Conservation (phyloP, 257 asterid species). For the Leonotis leonurus region DNA sequence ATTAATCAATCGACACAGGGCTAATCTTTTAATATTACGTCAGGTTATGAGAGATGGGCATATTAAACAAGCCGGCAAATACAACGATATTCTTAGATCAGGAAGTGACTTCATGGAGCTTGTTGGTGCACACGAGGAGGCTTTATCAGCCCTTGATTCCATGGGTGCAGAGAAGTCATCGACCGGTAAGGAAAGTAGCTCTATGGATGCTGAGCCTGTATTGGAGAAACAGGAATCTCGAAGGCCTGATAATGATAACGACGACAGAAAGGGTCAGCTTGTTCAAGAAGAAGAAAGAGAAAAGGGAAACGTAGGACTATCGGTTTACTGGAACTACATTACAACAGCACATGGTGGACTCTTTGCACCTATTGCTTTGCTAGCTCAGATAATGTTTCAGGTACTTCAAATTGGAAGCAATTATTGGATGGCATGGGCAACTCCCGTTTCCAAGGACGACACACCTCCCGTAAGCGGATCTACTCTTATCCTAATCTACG, state of each 20-base stretch:
- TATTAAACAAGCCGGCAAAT: constrained; percentile 72
- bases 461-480: constrained; percentile 44
- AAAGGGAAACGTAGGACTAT: constrained; percentile 66
- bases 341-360: constrained; percentile 72
- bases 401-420: constrained; percentile 85
- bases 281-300: constrained; percentile 96
- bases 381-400: constrained; percentile 59
- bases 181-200: constrained; percentile 23
- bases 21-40: too few species aligned
- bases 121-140: constrained; percentile 82
- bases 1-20: too few species aligned
- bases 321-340: constrained; percentile 76
- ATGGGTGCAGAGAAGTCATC: constrained; percentile 17
- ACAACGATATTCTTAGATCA: constrained; percentile 52
- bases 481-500: constrained; percentile 68
- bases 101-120: constrained; percentile 85
- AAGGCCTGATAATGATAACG: constrained; percentile 16
- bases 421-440: constrained; percentile 99
- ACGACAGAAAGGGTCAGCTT: constrained; percentile 49
- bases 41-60: constrained; percentile 79
- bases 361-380: constrained; percentile 58
- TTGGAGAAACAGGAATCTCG: constrained; percentile 29
- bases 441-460: constrained; percentile 65
- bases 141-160: constrained; percentile 55
- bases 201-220: constrained; percentile 15